Conservation (phyloP, 495 filamentous ascomycete genomes). For the Penicillium atrosanguineum region DNA sequence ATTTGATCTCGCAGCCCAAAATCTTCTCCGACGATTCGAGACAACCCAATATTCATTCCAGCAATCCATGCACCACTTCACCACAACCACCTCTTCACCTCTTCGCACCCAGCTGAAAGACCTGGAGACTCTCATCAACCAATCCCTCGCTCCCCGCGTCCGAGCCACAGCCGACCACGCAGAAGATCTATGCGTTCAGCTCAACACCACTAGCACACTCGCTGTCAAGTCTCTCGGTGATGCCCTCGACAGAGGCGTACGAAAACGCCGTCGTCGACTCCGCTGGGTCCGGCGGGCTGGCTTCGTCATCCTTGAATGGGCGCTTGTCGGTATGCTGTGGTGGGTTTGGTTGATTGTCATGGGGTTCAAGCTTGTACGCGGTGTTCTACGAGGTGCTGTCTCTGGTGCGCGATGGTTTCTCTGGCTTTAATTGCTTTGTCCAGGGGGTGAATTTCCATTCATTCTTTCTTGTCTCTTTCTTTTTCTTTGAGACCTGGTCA, state of each 20-base stretch:
- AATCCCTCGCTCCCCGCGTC: conserved; percentile 61
- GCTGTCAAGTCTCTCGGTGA: conserved; percentile 76
- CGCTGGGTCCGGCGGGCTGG: conserved; percentile 67
- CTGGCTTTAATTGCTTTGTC: conserved; percentile 52
- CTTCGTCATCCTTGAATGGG: conserved; percentile 76
- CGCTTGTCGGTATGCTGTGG: conserved; percentile 77
- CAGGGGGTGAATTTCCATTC: background rate
- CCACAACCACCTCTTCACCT: conserved; percentile 38
- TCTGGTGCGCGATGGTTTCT: conserved; percentile 70
- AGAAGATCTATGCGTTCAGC: conserved; percentile 67
- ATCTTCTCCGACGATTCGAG: conserved; percentile 57
- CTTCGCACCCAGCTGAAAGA: conserved; percentile 46
- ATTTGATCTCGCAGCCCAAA: conserved; percentile 65
- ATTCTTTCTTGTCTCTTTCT: background rate
- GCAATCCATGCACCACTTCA: conserved; percentile 51
- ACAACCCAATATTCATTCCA: conserved; percentile 53
- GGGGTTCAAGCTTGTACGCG: conserved; percentile 59
- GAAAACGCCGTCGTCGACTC: conserved; percentile 66
- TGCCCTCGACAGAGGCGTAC: conserved; percentile 67
- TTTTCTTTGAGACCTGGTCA: background rate
- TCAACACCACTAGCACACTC: conserved; percentile 71
- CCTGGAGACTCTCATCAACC: conserved; percentile 50
- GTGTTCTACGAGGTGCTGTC: conserved; percentile 55
- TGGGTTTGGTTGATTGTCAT: conserved; percentile 80
- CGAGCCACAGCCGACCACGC: conserved; percentile 69